These are phyloP conservation scores for Xylariaceae sp. DNA, from an alignment of 2,329 filamentous ascomycete genomes.

Conservation along the genomic window DNA sequence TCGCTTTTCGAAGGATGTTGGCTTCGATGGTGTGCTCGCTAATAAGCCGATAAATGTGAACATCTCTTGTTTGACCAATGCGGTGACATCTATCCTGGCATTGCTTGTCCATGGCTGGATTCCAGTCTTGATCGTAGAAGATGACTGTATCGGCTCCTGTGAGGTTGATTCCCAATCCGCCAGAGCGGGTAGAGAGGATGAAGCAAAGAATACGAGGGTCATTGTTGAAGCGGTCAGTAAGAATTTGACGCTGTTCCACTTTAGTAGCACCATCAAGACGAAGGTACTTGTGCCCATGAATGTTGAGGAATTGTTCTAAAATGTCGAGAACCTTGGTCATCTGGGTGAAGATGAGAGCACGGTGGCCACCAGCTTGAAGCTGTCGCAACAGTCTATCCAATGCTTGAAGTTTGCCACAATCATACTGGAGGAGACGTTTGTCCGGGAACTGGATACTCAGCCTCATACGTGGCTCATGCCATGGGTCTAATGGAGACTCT, in stretches of 20 bases:
- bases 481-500: conserved; percentile 66
- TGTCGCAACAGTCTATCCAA: conserved; percentile 81
- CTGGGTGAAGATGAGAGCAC: conserved; percentile 96
- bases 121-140: conserved; percentile 99
- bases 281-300: conserved; percentile 94
- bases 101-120: conserved; percentile 99
- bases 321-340: conserved; percentile 99
- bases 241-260: conserved; percentile 88
- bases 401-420: conserved; percentile 92
- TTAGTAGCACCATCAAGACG: conserved; percentile 95
- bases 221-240: conserved; percentile 95
- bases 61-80: conserved; percentile 94
- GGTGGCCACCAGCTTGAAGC: conserved; percentile 84
- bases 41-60: conserved; percentile 94
- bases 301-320: conserved; percentile 94
- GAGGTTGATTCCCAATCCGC: conserved; percentile 91
- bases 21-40: conserved; percentile 95
- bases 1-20: conserved; percentile 93
- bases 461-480: conserved; percentile 89
- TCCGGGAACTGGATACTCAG: conserved; percentile 96
- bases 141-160: conserved; percentile 97
- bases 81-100: conserved; percentile 97
- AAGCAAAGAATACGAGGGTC: conserved; percentile 90
- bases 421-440: conserved; percentile 91
- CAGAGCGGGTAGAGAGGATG: conserved; percentile 90